A percentile compares a stretch with the other conserved stretches of the same genome.
phyloP scores from a whole-genome alignment of 2,329 filamentous ascomycete genomes.

The Colletotrichum sublineola region DNA sequence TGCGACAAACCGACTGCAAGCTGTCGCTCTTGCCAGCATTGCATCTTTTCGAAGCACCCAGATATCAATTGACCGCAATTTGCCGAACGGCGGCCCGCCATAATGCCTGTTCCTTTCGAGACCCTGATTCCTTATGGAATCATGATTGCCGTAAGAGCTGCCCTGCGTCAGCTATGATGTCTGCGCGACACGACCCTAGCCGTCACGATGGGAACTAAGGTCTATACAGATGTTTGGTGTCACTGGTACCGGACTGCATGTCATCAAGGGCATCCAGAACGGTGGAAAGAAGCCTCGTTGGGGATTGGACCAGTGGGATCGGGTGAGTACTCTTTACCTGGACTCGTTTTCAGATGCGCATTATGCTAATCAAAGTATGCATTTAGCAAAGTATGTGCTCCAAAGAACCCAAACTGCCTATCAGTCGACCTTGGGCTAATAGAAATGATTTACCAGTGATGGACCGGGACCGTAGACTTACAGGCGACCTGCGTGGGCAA shows the following conservation, averaged over 20 bases:
- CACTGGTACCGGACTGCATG: slow-evolving; percentile 69
- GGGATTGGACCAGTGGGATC: slow-evolving; percentile 74
- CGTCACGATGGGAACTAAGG: slow-evolving; percentile 46
- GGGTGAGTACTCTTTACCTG: slow-evolving; percentile 56
- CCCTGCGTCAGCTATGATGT: slow-evolving; percentile 46
- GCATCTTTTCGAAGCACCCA: neutral
- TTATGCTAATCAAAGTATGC: slow-evolving; percentile 50
- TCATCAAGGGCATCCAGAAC: slow-evolving; percentile 69
- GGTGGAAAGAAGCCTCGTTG: slow-evolving; percentile 72
- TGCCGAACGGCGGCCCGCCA: slow-evolving; percentile 45
- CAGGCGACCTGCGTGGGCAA: slow-evolving; percentile 70
- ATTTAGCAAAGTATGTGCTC: slow-evolving; percentile 66
- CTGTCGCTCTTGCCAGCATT: slow-evolving; percentile 13
- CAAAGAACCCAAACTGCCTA: neutral
- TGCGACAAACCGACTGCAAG: slow-evolving; percentile 2
- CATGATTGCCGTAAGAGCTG: slow-evolving; percentile 66
- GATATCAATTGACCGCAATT: slow-evolving; percentile 40
- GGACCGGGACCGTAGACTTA: slow-evolving; percentile 73
- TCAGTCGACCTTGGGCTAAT: slow-evolving; percentile 28
- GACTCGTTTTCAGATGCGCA: neutral
- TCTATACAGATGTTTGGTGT: slow-evolving; percentile 71
- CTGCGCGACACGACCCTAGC: neutral
- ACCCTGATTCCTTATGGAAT: slow-evolving; percentile 74
- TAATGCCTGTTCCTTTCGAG: slow-evolving; percentile 75
- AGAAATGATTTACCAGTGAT: slow-evolving; percentile 65